Conservation (phyloP, 1,284 basidiomycete genomes). For the Trametes pubescens region DNA sequence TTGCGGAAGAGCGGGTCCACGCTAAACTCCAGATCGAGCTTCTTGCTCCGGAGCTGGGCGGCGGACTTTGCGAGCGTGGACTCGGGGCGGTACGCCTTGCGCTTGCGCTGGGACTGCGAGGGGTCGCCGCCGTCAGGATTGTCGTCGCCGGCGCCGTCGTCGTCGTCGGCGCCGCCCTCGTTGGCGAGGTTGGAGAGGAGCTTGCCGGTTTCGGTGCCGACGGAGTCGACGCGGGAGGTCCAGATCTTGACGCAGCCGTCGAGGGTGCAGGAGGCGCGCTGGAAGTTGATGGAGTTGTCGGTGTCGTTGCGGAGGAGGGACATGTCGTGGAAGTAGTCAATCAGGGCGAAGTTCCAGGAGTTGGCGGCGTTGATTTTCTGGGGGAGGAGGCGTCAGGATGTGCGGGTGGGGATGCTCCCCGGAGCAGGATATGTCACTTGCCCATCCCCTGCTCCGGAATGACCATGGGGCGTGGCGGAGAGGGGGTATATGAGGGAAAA, state of each 20-base stretch:
- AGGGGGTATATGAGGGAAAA: background rate
- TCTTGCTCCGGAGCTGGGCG: conserved; percentile 88
- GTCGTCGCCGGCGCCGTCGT: conserved; percentile 63
- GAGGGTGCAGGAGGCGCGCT: conserved; percentile 96
- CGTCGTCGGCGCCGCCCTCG: conserved; percentile 62
- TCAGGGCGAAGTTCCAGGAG: conserved; percentile 97
- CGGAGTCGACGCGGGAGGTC: conserved; percentile 97
- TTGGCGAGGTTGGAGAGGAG: conserved; percentile 91
- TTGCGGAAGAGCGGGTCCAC: conserved; percentile 98
- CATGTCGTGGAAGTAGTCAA: conserved; percentile 99
- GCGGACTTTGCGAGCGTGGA: conserved; percentile 89
- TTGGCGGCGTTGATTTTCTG: conserved; percentile 99
- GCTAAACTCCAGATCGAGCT: conserved; percentile 93
- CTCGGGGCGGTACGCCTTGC: conserved; percentile 71
- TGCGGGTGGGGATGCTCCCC: background rate
- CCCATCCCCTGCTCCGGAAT: too few relatives aligned
- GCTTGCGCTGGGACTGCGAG: conserved; percentile 61
- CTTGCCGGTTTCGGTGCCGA: conserved; percentile 97
- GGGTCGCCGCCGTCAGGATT: conserved; percentile 67
- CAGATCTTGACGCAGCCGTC: conserved; percentile 99
- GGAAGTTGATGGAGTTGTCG: conserved; percentile 98
- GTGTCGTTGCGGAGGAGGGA: conserved; percentile 91
- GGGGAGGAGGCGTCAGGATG: conserved; percentile 14
- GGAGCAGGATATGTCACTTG: background rate
- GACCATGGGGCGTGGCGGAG: background rate